Conservation (phyloP, 768 basidiomycete species). For the Russula foetens region DNA sequence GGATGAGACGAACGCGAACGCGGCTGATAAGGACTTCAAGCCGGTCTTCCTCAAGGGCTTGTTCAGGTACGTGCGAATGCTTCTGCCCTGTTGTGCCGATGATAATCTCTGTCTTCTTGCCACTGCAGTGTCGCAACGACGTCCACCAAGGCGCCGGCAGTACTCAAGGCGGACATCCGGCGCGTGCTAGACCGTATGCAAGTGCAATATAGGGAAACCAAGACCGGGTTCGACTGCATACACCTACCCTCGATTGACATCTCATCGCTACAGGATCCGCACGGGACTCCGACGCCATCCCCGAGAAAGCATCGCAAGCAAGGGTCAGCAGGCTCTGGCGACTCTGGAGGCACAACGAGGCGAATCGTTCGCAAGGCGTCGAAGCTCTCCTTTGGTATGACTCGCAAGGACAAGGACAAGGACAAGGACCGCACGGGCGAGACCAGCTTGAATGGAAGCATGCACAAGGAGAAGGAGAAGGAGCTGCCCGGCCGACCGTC, state of each 20-base stretch:
- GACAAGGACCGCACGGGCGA: conserved; percentile 32
- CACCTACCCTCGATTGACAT: conserved; percentile 93
- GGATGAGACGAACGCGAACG: conserved; percentile 8
- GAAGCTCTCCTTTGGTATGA: conserved; percentile 68
- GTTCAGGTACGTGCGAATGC: conserved; percentile 57
- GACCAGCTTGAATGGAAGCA: conserved; percentile 13
- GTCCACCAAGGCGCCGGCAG: conserved; percentile 74
- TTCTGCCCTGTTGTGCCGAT: not conserved
- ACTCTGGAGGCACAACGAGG: conserved; percentile 41
- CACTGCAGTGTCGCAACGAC: conserved; percentile 81
- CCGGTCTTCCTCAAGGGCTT: conserved; percentile 93
- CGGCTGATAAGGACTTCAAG: conserved; percentile 70
- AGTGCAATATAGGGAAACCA: conserved; percentile 87
- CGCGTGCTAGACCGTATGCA: conserved; percentile 91
- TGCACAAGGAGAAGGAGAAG: conserved; percentile 31
- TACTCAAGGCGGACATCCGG: conserved; percentile 78
- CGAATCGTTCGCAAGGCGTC: conserved; percentile 67
- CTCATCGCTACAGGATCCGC: conserved; percentile 48
- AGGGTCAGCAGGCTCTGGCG: conserved; percentile 43
- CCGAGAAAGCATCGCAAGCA: conserved; percentile 33
- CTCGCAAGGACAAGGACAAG: conserved; percentile 44
- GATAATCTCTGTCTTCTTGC: not conserved
- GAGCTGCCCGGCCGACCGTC: conserved; percentile 37
- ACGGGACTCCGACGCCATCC: conserved; percentile 25
- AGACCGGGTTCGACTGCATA: conserved; percentile 91